A percentile compares a stretch with the other conserved stretches of the same genome.
Evolutionary conservation across 495 filamentous ascomycete genomes (phyloP).

Genomic region (Cercophora sp.): DNA sequence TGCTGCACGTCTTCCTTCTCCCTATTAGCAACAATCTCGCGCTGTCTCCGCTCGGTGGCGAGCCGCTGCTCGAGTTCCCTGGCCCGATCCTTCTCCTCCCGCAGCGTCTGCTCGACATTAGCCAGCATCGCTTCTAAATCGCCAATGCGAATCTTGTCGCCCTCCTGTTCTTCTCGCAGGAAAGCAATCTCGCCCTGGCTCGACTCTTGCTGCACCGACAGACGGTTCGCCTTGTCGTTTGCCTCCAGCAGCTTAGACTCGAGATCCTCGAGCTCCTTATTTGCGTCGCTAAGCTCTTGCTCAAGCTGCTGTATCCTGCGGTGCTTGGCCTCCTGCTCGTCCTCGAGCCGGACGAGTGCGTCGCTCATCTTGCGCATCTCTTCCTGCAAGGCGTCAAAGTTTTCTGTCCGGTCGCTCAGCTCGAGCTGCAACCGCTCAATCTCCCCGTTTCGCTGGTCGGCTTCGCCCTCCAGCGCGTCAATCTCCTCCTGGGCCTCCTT

Average conservation of each 20-base stretch:
- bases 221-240: constrained; percentile 77
- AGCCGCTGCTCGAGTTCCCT: constrained; percentile 75
- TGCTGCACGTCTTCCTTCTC: constrained; percentile 79
- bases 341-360: constrained; percentile 76
- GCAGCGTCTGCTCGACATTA: constrained; percentile 63
- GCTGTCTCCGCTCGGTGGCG: constrained; percentile 74
- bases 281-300: constrained; percentile 68
- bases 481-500: constrained; percentile 82
- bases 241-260: constrained; percentile 73
- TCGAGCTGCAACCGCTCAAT: constrained; percentile 66
- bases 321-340: constrained; percentile 67
- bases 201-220: constrained; percentile 87
- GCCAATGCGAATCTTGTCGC: constrained; percentile 96
- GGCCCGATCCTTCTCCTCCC: constrained; percentile 76
- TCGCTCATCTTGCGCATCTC: constrained; percentile 92
- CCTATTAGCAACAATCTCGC: constrained; percentile 76
- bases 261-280: constrained; percentile 71
- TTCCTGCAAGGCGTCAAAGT: constrained; percentile 76
- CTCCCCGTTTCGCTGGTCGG: constrained; percentile 69
- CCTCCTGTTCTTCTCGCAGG: constrained; percentile 93
- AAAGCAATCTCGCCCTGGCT: constrained; percentile 91
- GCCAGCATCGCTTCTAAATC: constrained; percentile 80
- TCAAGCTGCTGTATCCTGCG: constrained; percentile 65
- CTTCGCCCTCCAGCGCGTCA: constrained; percentile 72
- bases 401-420: constrained; percentile 68